phyloP scores from a whole-genome alignment of 805 yeast species.

The Wickerhamiella qilinensis region DNA sequence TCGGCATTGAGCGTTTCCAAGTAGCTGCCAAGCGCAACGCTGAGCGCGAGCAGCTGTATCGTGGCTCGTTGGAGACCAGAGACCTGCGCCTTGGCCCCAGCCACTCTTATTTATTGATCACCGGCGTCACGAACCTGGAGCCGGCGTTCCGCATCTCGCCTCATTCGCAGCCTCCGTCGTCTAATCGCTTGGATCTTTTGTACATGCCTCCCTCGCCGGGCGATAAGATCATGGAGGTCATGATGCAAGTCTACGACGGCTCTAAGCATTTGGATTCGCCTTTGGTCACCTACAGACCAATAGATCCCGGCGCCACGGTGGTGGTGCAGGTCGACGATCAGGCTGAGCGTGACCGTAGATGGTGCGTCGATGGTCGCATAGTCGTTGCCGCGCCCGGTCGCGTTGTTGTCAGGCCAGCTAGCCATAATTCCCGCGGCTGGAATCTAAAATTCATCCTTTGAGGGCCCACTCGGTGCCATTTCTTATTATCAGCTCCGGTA shows the following conservation, averaged over 20 bases:
- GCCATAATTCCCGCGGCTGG: constrained; percentile 18
- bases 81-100: constrained; percentile 21
- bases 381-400: constrained; percentile 18
- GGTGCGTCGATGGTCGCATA: constrained; percentile 56
- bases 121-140: constrained; percentile 43
- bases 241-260: constrained; percentile 38
- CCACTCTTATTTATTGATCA: constrained; percentile 44
- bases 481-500: no score
- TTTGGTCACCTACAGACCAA: constrained; percentile 30
- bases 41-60: constrained; percentile 32
- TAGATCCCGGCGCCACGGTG: constrained; percentile 12
- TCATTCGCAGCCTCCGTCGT: constrained; percentile 28
- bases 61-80: constrained; percentile 24
- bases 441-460: neutral
- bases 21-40: constrained; percentile 49
- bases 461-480: neutral
- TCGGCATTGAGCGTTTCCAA: constrained; percentile 52
- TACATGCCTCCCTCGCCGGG: constrained; percentile 26
- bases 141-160: constrained; percentile 51
- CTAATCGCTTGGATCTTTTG: constrained; percentile 29
- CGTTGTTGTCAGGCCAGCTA: constrained; percentile 12
- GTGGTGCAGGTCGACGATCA: constrained; percentile 16
- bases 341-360: constrained; percentile 26
- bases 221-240: constrained; percentile 33
- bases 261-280: constrained; percentile 38